Conservation (phyloP, 1,284 basidiomycete species). For the Athelia psychrophila region DNA sequence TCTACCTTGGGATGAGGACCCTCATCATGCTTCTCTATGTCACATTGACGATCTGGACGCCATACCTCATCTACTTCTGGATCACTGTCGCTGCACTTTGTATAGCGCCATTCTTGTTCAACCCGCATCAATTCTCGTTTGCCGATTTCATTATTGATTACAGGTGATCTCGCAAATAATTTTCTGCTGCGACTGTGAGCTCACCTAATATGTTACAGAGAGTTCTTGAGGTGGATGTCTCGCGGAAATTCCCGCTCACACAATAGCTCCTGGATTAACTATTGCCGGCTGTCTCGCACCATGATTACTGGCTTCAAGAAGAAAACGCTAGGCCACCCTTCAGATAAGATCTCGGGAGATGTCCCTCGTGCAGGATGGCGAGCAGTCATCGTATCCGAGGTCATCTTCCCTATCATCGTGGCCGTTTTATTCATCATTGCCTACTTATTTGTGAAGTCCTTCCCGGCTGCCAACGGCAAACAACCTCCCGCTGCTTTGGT, state of each 20-base stretch:
- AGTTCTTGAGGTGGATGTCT: slow-evolving; percentile 97
- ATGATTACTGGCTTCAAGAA: slow-evolving; percentile 98
- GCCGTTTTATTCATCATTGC: slow-evolving; percentile 84
- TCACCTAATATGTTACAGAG: slow-evolving; percentile 45
- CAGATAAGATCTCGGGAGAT: slow-evolving; percentile 91
- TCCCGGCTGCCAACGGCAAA: slow-evolving; percentile 67
- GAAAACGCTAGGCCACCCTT: slow-evolving; percentile 91
- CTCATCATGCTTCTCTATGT: slow-evolving; percentile 89
- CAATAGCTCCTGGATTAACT: slow-evolving; percentile 96
- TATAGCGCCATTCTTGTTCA: slow-evolving; percentile 93
- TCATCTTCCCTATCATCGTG: slow-evolving; percentile 82
- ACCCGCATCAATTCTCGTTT: slow-evolving; percentile 95
- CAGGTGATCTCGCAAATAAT: slow-evolving; percentile 44
- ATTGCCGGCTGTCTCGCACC: slow-evolving; percentile 91
- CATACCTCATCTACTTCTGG: slow-evolving; percentile 96
- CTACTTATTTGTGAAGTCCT: slow-evolving; percentile 89
- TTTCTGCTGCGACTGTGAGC: background rate
- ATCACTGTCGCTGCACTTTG: slow-evolving; percentile 85
- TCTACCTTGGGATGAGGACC: slow-evolving; percentile 93
- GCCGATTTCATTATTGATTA: slow-evolving; percentile 96
- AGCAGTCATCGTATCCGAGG: slow-evolving; percentile 84
- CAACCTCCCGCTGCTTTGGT: slow-evolving; percentile 76
- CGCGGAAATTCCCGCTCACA: slow-evolving; percentile 95
- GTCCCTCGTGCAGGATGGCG: slow-evolving; percentile 90
- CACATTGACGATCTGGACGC: slow-evolving; percentile 85